Conservation (phyloP, 805 yeast species). For the Tetrapisispora taiwanensis region DNA sequence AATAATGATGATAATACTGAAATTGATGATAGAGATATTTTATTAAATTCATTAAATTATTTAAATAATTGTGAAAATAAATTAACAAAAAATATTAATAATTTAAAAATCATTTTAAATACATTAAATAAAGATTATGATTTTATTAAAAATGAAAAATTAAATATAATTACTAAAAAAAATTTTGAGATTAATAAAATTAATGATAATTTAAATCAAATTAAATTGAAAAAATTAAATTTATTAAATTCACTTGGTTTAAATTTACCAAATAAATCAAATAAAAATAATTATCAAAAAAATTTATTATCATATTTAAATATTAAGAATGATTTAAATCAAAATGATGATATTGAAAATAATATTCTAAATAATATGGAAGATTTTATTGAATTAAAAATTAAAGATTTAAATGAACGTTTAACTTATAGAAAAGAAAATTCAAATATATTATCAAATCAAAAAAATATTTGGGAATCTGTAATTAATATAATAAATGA, state of each 20-base stretch:
- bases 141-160: constrained; percentile 18
- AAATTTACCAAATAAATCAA: constrained; percentile 3
- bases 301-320: not conserved
- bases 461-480: constrained; percentile 19
- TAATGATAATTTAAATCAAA: constrained; percentile 8
- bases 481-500: constrained; percentile 10
- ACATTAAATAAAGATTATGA: constrained; percentile 17
- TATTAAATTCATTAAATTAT: constrained; percentile 7
- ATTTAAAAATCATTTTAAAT: constrained; percentile 14
- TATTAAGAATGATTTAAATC: not conserved
- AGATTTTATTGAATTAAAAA: constrained; percentile 21
- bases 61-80: constrained; percentile 7
- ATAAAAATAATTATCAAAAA: not conserved
- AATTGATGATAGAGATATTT: not conserved
- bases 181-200: constrained; percentile 8
- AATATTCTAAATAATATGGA: constrained; percentile 14
- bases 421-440: constrained; percentile 18
- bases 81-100: constrained; percentile 12
- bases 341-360: constrained; percentile 3
- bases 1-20: not conserved
- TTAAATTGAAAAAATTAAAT: constrained; percentile 9
- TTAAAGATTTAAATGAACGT: constrained; percentile 15
- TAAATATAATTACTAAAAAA: constrained; percentile 8
- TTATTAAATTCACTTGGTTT: constrained; percentile 14
- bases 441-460: constrained; percentile 8